These are phyloP conservation scores for Lodderomyces parapsilosis DNA, from an alignment of 1,139 yeast species.

Conservation along the genomic window DNA sequence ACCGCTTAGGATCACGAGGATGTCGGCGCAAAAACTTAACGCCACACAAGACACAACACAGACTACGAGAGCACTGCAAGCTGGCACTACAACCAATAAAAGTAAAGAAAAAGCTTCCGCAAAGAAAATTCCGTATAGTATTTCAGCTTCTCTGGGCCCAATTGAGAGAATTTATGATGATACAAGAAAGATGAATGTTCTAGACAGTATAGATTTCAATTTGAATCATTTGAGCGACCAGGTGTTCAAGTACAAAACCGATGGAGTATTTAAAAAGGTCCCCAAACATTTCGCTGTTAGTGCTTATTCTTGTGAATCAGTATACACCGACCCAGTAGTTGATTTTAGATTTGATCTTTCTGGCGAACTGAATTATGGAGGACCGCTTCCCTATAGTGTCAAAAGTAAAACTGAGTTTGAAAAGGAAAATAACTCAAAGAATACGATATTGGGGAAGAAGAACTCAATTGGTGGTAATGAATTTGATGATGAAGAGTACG, in stretches of 20 bases:
- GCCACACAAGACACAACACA: no score
- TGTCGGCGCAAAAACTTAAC: no score
- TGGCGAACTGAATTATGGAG: conserved; percentile 1
- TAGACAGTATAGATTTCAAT: neutral
- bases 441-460: neutral
- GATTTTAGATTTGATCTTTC: conserved; percentile 3
- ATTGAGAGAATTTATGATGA: neutral
- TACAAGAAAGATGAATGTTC: conserved; percentile 1
- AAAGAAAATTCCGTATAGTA: no score
- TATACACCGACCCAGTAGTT: conserved; percentile 1
- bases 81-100: no score
- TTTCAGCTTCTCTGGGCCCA: neutral
- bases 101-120: no score
- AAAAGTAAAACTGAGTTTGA: conserved; percentile 1
- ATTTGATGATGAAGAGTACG: neutral
- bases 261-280: neutral
- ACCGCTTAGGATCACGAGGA: neutral
- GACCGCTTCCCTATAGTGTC: neutral
- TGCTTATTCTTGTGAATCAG: conserved; percentile 1
- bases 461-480: neutral
- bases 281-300: conserved; percentile 3
- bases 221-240: conserved; percentile 1
- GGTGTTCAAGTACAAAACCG: neutral
- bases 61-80: no score
- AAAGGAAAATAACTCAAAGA: neutral